Conservation (phyloP, 2,329 filamentous ascomycete genomes). For the Ophiostoma pallidulum region DNA sequence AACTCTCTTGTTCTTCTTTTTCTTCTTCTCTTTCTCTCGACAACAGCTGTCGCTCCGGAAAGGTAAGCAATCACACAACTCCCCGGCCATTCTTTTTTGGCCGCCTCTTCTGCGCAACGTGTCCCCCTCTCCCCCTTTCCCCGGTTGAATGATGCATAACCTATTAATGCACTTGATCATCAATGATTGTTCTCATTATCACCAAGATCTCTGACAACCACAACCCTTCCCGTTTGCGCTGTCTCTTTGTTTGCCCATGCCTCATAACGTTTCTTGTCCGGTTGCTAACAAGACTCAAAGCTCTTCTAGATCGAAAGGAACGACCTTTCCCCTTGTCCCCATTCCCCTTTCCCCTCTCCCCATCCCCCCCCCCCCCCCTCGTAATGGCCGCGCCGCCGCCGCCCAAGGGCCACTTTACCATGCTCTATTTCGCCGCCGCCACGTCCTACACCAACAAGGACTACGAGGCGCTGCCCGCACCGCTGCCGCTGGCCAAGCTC, state of each 20-base stretch:
- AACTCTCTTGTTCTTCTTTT: neutral
- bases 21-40: neutral
- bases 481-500: conserved; percentile 51
- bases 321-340: no score
- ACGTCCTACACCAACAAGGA: conserved; percentile 61
- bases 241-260: neutral
- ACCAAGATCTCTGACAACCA: conserved; percentile 61
- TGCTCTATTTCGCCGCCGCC: conserved; percentile 76
- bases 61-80: neutral
- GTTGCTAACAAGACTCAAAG: no score
- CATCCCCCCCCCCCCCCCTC: conserved; percentile 17
- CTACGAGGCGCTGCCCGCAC: conserved; percentile 56
- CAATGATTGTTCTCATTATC: conserved; percentile 48
- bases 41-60: neutral
- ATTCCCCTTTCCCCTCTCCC: no score
- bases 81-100: neutral
- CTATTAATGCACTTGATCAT: conserved; percentile 29
- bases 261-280: neutral
- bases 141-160: conserved; percentile 25
- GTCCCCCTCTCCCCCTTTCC: no score
- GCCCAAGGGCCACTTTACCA: conserved; percentile 58
- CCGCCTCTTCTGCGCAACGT: neutral
- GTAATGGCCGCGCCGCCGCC: conserved; percentile 34
- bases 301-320: no score
- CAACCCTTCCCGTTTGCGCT: neutral